Base-by-base conservation (phyloP, 2,329 filamentous ascomycete genomes). In the Elsinoe necatrix region DNA sequence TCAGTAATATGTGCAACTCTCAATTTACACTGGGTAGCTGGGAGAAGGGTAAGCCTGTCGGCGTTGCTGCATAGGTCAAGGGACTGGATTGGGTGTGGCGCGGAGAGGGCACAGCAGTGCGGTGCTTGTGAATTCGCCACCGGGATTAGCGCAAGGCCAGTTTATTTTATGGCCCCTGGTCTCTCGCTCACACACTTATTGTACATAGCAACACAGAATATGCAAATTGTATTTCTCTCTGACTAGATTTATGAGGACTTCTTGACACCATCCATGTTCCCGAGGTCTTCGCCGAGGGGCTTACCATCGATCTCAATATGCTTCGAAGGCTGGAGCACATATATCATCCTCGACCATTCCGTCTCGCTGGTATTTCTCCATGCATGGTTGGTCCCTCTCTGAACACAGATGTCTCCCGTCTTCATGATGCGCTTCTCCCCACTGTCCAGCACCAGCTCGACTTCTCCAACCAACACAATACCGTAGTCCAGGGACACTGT, bases 1-100 rank as follows among this genome's bases (percentile, higher is more conserved):
- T 85, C 67, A 81, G 77, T 4, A 83, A 83, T 62, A 84, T 83
- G 80, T 66, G 78, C 56, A 83, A 83, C 63, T 78, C 75, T 29
- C 80, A 83, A 66, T 83, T 79, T 61, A 82, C 77, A 0, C 66
- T 82, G 59, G 79, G 80, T 3, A 55, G 52, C 12, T 74, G 71
- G 71, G 48, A 57, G 16, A 35, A 57, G 25, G 60, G 55, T 20
- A 59, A 43, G 54, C 41, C 29, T 25, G 41, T 47, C 16, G 41
- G 37, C n/a, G 23, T 56, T 21, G 41, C 41, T 20, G 41, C 43
- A 21, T 45, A 25, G 18, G 39, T 3, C 23, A 29, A 29, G 9
- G 27, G n/a, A n/a, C n/a, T n/a, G n/a, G n/a, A n/a, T n/a, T n/a
- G n/a, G n/a, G n/a, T n/a, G n/a, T n/a, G n/a, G n/a, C n/a, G n/a